phyloP scores from a whole-genome alignment of 805 yeast genomes.

The Spathaspora gorwiae region DNA sequence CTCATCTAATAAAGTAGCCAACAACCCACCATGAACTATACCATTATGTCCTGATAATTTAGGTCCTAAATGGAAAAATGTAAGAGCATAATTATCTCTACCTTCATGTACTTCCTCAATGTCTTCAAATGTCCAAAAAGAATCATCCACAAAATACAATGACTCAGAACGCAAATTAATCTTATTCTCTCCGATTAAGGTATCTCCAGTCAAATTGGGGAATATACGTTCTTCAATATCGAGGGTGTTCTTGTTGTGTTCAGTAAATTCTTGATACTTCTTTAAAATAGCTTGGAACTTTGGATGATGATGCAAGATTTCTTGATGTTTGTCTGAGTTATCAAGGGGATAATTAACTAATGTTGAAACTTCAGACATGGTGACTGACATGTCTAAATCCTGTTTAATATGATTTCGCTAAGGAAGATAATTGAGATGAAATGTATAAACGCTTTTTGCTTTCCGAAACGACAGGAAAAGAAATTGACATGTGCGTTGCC shows the following conservation, averaged over 20 bases:
- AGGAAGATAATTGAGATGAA: too few species aligned
- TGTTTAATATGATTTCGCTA: too few species aligned
- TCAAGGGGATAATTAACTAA: background rate
- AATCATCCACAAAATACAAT: slow-evolving; percentile 30
- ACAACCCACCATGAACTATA: slow-evolving; percentile 41
- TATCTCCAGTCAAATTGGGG: slow-evolving; percentile 34
- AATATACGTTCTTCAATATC: slow-evolving; percentile 22
- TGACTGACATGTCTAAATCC: too few species aligned
- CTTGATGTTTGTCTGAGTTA: background rate
- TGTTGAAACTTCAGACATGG: background rate
- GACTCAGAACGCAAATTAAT: slow-evolving; percentile 30
- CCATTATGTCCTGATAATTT: slow-evolving; percentile 36
- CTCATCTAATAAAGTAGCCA: slow-evolving; percentile 41
- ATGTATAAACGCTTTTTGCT: too few species aligned
- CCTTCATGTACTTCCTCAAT: slow-evolving; percentile 17
- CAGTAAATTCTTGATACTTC: slow-evolving; percentile 1
- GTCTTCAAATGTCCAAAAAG: slow-evolving; percentile 17
- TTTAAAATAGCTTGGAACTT: slow-evolving; percentile 1
- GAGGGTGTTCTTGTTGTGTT: slow-evolving; percentile 2
- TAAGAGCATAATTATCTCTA: slow-evolving; percentile 25
- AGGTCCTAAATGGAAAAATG: slow-evolving; percentile 37
- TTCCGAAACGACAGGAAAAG: too few species aligned
- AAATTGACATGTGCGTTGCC: too few species aligned
- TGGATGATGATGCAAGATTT: slow-evolving; percentile 1
- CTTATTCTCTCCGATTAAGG: slow-evolving; percentile 30